Conservation (phyloP, 1,284 basidiomycete genomes). For the Sanguinoderma infundibulare region DNA sequence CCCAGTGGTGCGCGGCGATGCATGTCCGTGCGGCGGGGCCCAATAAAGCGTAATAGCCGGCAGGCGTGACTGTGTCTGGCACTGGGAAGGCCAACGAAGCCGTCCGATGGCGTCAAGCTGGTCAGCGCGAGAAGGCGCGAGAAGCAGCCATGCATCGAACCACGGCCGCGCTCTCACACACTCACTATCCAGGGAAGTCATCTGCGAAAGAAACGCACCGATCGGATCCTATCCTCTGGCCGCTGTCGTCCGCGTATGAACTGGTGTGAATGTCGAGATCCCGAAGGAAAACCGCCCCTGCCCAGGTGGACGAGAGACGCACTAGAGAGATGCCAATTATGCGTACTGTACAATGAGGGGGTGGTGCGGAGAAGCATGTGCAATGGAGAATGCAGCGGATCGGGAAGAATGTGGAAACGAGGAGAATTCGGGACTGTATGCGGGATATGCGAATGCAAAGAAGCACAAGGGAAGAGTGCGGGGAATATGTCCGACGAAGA, state of each 20-base stretch:
- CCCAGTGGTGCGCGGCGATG: not conserved
- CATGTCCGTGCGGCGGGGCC: not conserved
- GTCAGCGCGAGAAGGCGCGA: constrained; percentile 25
- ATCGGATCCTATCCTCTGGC: too few relatives aligned
- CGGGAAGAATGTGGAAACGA: constrained; percentile 2
- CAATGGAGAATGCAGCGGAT: constrained; percentile 5
- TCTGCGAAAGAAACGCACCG: not conserved
- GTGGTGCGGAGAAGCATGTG: not conserved
- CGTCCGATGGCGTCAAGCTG: constrained; percentile 15
- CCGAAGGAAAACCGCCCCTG: not conserved
- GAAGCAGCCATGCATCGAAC: constrained; percentile 23
- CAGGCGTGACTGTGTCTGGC: not conserved
- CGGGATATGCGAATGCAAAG: constrained; percentile 2
- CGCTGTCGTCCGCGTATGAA: not conserved
- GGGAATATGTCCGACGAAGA: constrained; percentile 12
- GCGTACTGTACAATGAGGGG: constrained; percentile 24
- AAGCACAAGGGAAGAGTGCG: not conserved
- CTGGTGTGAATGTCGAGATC: not conserved
- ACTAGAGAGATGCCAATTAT: constrained; percentile 10
- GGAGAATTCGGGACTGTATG: not conserved
- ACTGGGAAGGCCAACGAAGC: constrained; percentile 8
- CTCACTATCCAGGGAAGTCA: constrained; percentile 14
- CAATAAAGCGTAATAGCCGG: constrained; percentile 7
- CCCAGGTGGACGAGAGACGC: not conserved
- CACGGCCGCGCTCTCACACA: constrained; percentile 18